Conservation (phyloP, 495 filamentous ascomycete species). For the Tuber aestivum region DNA sequence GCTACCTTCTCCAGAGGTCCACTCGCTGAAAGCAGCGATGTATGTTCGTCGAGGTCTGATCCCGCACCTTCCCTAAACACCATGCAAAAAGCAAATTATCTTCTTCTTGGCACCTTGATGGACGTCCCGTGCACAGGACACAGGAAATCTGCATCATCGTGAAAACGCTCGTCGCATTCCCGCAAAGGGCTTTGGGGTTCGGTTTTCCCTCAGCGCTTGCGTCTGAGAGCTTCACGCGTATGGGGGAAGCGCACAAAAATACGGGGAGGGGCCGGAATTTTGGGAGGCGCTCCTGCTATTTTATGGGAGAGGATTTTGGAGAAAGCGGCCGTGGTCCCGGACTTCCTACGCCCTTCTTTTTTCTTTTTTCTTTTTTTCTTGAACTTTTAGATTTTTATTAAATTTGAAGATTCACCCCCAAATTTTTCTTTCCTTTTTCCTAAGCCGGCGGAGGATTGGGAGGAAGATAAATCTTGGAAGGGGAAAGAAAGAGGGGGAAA, state of each 20-base stretch:
- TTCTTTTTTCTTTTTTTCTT: not conserved
- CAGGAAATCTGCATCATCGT: not conserved
- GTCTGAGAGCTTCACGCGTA: not conserved
- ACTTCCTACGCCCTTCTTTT: not conserved
- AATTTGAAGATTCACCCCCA: not conserved
- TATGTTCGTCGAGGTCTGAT: not conserved
- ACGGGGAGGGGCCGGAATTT: not conserved
- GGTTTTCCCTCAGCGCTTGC: not conserved
- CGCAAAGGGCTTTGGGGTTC: not conserved
- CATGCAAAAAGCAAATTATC: not conserved
- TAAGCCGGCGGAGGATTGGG: not conserved
- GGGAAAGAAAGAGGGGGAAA: not conserved
- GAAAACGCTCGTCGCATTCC: not conserved
- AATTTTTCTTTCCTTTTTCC: not conserved
- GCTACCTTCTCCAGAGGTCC: not conserved
- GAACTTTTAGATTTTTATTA: not conserved
- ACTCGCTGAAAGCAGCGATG: not conserved
- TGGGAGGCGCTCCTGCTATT: not conserved
- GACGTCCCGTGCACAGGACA: not conserved
- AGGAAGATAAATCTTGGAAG: not conserved
- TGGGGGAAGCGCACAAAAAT: not conserved
- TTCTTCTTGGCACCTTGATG: not conserved
- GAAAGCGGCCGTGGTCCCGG: not conserved
- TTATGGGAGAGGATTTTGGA: not conserved
- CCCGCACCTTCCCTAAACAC: not conserved